Evolutionary conservation across 2,329 filamentous ascomycete species (phyloP), one percentile per base, ranked within the genome.

Genomic region (Fusarium nygamai): DNA sequence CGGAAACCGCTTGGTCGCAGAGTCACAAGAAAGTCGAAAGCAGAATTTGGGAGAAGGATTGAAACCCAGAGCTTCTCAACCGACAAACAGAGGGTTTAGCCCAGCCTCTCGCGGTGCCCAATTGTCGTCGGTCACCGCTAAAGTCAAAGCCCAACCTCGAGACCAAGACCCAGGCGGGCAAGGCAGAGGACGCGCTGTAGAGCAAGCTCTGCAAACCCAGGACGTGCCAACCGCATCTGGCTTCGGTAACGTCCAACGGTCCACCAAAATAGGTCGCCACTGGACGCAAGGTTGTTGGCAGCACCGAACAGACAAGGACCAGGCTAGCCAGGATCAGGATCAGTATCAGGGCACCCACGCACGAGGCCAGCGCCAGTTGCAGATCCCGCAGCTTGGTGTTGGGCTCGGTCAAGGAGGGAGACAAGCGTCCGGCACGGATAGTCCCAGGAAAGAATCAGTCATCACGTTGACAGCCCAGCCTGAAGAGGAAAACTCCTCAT

Each of bases 331-430:
- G 73, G 73, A 62, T 50, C 75, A 75, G 56, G 48, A 67, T 50
- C 73, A 76, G 64, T 57, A 76, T 71, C 74, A 76, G 63, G 74
- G 76, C 72, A 69, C 69, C 75, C 68, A 76, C 71, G 73, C 68
- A 65, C 76, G 61, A 76, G 76, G 65, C 67, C 70, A 75, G 63
- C 69, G 63, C 61, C 72, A 70, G 61, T 68, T 70, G 76, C 76
- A 76, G 76, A 78, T 78, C 76, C 68, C 76, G 74, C 74, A 62
- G 56, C 60, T 58, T 64, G 68, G 66, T 67, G 65, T 78, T 77
- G 76, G 76, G 76, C 73, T 78, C 74, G 74, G 76, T 75, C 74
- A 69, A 63, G 64, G 67, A 76, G 76, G 67, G 48, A 73, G 70
- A 75, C 72, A 78, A 77, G 76, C 60, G 46, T 56, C 56, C 36